Evolutionary conservation across 2,329 filamentous ascomycete genomes (phyloP), one percentile per base, ranked within the genome.

Genomic region (Thielaviopsis ethacetica): DNA sequence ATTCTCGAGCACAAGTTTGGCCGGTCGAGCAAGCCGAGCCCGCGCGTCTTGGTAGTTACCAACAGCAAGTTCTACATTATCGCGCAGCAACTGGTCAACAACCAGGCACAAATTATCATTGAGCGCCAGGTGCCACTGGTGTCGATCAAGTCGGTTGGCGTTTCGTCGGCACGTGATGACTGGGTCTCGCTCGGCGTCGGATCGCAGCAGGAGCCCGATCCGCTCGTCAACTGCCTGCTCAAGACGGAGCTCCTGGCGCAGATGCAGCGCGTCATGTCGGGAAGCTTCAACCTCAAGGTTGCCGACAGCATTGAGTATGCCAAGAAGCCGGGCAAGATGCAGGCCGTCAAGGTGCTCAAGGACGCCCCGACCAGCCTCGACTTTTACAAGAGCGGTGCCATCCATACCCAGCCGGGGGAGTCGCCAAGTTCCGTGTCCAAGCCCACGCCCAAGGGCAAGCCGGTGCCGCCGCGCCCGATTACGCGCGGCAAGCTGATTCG

Each of bases 211-310:
- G 91, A 97, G 69, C 79, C 93, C 0, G 93, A 98, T 70, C 90
- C 93, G n/a, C 77, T 98, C 22, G 72, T 98, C 66, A 95, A 85
- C 72, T 98, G 93, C 68, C 75, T 96, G 21, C 83, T 98, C 71
- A 98, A 98, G 76, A 98, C 93, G 0, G 93, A 98, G 68, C 84
- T 98, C 71, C 95, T 97, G 68, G 94, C 91, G 0, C 91, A 96
- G 63, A 83, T 98, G 73, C 83, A 85, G 68, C 83, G 82, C 56
- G 82, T 83, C 57, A 86, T 94, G 71, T 84, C 86, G 2, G 88
- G 86, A 9, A 84, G 87, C 10, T 80, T 95, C 68, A 89, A 84
- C 68, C 73, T 98, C 54, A 89, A 87, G 71, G 85, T 97, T 62
- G 82, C 76, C n/a, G 85, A 93, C 27, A 79, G 78, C 61, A 91